phyloP scores from a whole-genome alignment of 805 yeast genomes.

The Groenewaldozyma salmanticensis region DNA sequence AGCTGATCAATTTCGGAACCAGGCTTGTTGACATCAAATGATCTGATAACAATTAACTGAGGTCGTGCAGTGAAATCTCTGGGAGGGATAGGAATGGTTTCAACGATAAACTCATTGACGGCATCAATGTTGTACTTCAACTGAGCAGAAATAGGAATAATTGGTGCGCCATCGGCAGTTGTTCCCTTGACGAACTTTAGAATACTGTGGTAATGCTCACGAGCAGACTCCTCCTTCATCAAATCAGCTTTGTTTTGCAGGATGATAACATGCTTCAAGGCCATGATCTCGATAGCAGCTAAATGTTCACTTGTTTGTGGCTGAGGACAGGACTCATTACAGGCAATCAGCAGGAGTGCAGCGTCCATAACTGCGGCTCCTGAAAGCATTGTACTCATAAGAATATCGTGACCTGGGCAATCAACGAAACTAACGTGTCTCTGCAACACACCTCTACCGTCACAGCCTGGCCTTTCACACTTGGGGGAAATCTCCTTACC shows the following conservation, averaged over 20 bases:
- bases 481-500: constrained; percentile 93
- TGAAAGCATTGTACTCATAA: constrained; percentile 99
- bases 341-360: constrained; percentile 89
- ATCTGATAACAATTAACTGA: constrained; percentile 91
- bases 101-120: constrained; percentile 91
- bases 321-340: constrained; percentile 99
- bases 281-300: constrained; percentile 99
- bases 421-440: constrained; percentile 98
- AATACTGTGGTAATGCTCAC: constrained; percentile 91
- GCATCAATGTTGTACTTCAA: constrained; percentile 98
- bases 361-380: constrained; percentile 99
- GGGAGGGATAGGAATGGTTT: constrained; percentile 90
- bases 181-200: constrained; percentile 93
- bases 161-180: constrained; percentile 98
- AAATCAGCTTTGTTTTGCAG: constrained; percentile 97
- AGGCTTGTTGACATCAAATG: constrained; percentile 97
- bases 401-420: constrained; percentile 99
- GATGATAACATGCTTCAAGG: constrained; percentile 89
- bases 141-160: constrained; percentile 98
- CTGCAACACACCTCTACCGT: constrained; percentile 78
- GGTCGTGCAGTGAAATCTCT: constrained; percentile 94
- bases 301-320: constrained; percentile 99
- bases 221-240: constrained; percentile 94
- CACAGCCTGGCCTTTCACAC: constrained; percentile 79
- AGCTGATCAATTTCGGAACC: constrained; percentile 95